phyloP scores from a whole-genome alignment of 306 rosid species.

The Medicago arabica region DNA sequence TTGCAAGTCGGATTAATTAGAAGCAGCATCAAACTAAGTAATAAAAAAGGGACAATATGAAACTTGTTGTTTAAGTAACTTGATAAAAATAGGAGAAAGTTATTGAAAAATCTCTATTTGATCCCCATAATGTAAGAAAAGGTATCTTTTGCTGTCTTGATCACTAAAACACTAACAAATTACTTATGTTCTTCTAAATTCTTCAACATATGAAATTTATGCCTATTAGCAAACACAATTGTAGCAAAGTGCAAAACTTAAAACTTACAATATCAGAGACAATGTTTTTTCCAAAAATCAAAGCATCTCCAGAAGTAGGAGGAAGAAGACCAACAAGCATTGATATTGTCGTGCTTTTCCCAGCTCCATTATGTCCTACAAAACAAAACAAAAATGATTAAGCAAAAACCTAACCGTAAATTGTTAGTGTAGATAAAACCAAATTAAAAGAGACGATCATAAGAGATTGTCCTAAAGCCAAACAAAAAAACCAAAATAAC shows the following conservation, averaged over 20 bases:
- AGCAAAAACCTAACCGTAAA: constrained; percentile 1
- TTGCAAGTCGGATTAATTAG: too few species aligned
- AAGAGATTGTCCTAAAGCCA: constrained; percentile 20
- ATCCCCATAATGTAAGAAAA: too few species aligned
- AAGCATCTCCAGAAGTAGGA: constrained; percentile 96
- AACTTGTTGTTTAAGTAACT: too few species aligned
- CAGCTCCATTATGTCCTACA: constrained; percentile 98
- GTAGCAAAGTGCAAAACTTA: constrained; percentile 44
- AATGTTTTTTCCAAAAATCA: constrained; percentile 87
- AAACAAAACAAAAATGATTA: constrained; percentile 38
- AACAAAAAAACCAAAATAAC: neutral
- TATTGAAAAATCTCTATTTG: too few species aligned
- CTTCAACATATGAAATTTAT: neutral
- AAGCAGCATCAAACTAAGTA: too few species aligned
- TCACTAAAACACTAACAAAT: constrained; percentile 17
- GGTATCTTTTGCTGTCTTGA: neutral
- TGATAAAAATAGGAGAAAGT: too few species aligned
- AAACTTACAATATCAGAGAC: constrained; percentile 71
- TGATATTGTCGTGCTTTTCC: constrained; percentile 94
- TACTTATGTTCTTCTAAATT: neutral
- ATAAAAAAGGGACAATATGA: too few species aligned
- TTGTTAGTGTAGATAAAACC: constrained; percentile 12
- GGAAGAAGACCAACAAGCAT: constrained; percentile 96
- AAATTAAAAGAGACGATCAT: constrained; percentile 17
- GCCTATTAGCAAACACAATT: neutral